Evolutionary conservation across 371 early-diverging fungal species (phyloP), one percentile per base, ranked within the genome.

Genomic region (Mortierella sp.): DNA sequence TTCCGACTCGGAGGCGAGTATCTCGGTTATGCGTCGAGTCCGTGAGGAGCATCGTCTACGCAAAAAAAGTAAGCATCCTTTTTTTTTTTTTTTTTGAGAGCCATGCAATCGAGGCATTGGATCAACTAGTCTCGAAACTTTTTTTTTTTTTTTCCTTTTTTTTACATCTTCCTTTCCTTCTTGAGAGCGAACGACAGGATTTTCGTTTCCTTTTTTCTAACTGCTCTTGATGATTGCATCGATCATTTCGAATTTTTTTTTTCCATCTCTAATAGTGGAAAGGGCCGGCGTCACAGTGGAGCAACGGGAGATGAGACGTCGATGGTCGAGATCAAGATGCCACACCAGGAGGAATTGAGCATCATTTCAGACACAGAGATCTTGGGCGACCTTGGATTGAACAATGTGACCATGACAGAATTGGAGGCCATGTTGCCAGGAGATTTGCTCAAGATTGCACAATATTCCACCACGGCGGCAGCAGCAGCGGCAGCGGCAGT

Each of bases 1-100:
- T 60, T 75, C 76, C 0, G 76, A 75, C 45, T 75, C 76, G 16
- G 76, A 75, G 21, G 66, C 70, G 7, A 66, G 68, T 29, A 75
- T 75, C 12, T 60, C 64, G 19, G 71, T 75, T 2, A 61, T 70
- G 14, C 71, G 71, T 14, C 70, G 75, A 43, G 56, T 75, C 19
- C 75, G 70, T 1, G 66, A 75, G n/a, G 75, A 75, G 43, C 70
- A 61, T 9, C 55, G 62, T 2, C 43, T 62, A 2, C 65, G 65
- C 19, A 75, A 75, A 45, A 75, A 45, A 66, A 66, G 75, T 75
- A 70, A 53, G 61, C 29, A n/a, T 29, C 61, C 2, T 25, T 6
- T 37, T 43, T 56, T 52, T 18, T 45, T 19, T 28, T 37, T n/a
- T n/a, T n/a, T n/a, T n/a, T n/a, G n/a, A n/a, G n/a, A n/a, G n/a